phyloP scores from a whole-genome alignment of 805 yeast genomes.

The Candida yuanshanica region DNA sequence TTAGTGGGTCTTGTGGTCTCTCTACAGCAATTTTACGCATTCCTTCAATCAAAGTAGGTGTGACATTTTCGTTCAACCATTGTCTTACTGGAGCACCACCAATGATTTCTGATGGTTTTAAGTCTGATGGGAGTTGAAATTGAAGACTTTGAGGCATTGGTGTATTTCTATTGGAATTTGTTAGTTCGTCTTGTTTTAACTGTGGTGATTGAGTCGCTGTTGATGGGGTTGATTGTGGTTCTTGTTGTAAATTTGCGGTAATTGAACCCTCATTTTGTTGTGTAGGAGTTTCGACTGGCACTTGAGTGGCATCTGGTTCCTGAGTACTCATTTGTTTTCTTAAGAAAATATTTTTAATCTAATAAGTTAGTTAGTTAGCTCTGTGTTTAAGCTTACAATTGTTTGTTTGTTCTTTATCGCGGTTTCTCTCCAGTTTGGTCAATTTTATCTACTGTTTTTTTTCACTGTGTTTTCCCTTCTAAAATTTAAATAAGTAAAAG shows the following conservation, averaged over 20 bases:
- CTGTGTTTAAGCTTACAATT: too few species aligned
- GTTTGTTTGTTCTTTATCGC: too few species aligned
- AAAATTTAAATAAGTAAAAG: too few species aligned
- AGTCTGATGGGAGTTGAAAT: constrained; percentile 17
- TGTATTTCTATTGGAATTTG: constrained; percentile 6
- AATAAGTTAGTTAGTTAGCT: too few species aligned
- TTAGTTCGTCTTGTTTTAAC: neutral
- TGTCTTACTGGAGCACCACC: constrained; percentile 71
- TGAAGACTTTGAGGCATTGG: constrained; percentile 18
- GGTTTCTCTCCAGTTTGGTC: too few species aligned
- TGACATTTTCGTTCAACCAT: constrained; percentile 60
- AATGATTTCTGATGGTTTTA: constrained; percentile 40
- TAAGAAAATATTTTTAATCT: too few species aligned
- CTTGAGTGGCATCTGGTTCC: neutral
- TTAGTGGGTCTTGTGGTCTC: constrained; percentile 49
- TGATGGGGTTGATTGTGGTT: constrained; percentile 1
- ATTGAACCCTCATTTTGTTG: neutral
- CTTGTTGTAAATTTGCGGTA: neutral
- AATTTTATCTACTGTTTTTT: too few species aligned
- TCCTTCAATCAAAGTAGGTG: constrained; percentile 61
- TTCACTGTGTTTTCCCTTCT: too few species aligned
- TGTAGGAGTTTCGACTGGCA: neutral
- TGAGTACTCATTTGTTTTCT: constrained; percentile 3
- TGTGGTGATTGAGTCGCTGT: neutral
- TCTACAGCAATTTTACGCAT: constrained; percentile 16